These are phyloP conservation scores for Triangularia setosa DNA, from an alignment of 2,329 filamentous ascomycete genomes.

Conservation along the genomic window DNA sequence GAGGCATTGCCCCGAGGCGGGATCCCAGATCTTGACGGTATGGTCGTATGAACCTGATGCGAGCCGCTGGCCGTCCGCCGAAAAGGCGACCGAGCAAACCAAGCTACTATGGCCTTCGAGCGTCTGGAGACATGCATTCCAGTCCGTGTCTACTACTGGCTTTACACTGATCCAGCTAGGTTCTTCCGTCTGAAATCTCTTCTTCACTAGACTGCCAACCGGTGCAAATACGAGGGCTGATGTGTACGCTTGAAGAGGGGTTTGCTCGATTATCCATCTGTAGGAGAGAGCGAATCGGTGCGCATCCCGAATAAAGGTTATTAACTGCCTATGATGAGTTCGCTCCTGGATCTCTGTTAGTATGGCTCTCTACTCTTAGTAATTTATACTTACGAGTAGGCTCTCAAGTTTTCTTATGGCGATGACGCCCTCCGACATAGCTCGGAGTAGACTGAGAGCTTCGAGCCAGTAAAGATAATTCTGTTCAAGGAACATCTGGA, in stretches of 20 bases:
- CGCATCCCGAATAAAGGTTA: conserved; percentile 14
- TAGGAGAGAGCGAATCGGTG: conserved; percentile 15
- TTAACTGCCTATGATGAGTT: conserved; percentile 1
- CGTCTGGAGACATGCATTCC: conserved; percentile 19
- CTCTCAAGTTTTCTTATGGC: conserved; percentile 15
- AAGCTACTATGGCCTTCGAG: conserved; percentile 11
- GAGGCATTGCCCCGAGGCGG: background rate
- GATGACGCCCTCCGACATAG: conserved; percentile 13
- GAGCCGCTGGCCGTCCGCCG: conserved; percentile 9
- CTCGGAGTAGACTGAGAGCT: conserved; percentile 18
- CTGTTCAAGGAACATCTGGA: conserved; percentile 16
- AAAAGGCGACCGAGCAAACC: conserved; percentile 16
- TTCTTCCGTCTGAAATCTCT: conserved; percentile 13
- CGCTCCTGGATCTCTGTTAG: conserved; percentile 6
- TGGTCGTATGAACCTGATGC: conserved; percentile 3
- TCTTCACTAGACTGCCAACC: conserved; percentile 11
- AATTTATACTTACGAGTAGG: conserved; percentile 11
- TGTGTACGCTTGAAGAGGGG: conserved; percentile 22
- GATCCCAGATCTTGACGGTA: background rate
- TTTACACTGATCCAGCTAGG: conserved; percentile 11
- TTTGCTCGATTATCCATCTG: conserved; percentile 15
- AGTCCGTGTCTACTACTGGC: conserved; percentile 11
- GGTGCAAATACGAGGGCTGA: conserved; percentile 21
- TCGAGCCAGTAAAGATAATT: too few species aligned
- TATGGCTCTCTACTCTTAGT: background rate